These are phyloP conservation scores for Pistacia vera DNA, from an alignment of 345 rosid genomes.

Conservation along the genomic window DNA sequence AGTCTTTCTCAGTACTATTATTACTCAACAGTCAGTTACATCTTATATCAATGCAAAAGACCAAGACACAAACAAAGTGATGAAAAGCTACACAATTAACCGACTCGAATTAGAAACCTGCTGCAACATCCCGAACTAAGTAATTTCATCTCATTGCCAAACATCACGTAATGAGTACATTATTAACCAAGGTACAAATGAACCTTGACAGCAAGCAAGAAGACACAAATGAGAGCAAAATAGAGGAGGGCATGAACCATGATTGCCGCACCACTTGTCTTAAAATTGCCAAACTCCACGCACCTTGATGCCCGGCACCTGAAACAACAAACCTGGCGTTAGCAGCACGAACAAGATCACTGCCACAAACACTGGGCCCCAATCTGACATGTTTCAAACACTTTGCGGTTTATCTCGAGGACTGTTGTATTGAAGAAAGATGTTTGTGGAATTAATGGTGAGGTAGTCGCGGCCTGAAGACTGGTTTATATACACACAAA, in stretches of 20 bases:
- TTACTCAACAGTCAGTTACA: neutral
- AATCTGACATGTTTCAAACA: constrained; percentile 44
- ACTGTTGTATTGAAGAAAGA: neutral
- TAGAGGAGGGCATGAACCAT: constrained; percentile 54
- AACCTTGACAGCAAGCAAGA: constrained; percentile 52
- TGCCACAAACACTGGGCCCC: constrained; percentile 65
- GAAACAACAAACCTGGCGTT: constrained; percentile 60
- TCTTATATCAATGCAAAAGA: neutral
- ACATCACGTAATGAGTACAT: neutral
- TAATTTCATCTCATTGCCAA: neutral
- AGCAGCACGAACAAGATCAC: constrained; percentile 52
- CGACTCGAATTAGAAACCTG: neutral
- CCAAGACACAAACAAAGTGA: neutral
- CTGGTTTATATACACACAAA: constrained; percentile 6
- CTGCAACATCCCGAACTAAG: neutral
- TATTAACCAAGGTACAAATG: constrained; percentile 47
- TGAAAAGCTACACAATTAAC: neutral
- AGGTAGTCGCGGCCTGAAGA: neutral
- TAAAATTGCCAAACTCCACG: constrained; percentile 57
- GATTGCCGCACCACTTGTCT: constrained; percentile 58
- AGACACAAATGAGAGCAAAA: constrained; percentile 54
- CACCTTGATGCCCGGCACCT: constrained; percentile 54
- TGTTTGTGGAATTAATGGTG: constrained; percentile 1
- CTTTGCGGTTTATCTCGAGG: no score
- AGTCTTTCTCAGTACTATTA: neutral